Percentiles rank a stretch among this genome's conserved stretches.
Conservation (phyloP, 768 basidiomycete species). For the Leccinum ochraceum region DNA sequence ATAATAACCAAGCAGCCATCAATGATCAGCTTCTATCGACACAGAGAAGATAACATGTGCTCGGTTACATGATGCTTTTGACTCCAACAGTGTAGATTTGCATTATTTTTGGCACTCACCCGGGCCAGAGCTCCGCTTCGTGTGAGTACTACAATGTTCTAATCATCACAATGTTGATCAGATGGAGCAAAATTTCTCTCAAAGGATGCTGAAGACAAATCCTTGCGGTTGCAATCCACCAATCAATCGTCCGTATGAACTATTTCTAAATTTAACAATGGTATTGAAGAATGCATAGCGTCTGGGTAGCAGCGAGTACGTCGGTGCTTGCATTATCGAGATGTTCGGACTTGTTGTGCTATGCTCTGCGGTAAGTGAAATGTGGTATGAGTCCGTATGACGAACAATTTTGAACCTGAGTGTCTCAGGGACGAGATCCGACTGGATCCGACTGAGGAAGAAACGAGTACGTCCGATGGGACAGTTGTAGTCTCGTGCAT, state of each 20-base stretch:
- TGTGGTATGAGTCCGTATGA: neutral
- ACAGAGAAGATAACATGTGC: slow-evolving; percentile 68
- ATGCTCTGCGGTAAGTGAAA: slow-evolving; percentile 64
- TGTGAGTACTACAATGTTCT: slow-evolving; percentile 47
- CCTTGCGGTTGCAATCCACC: slow-evolving; percentile 56
- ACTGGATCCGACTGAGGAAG: slow-evolving; percentile 80
- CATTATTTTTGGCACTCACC: slow-evolving; percentile 73
- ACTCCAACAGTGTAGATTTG: slow-evolving; percentile 50
- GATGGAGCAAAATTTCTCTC: slow-evolving; percentile 32
- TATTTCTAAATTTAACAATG: slow-evolving; percentile 43
- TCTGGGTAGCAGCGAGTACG: slow-evolving; percentile 86
- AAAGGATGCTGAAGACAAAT: slow-evolving; percentile 51
- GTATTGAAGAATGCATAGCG: slow-evolving; percentile 79
- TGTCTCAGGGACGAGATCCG: slow-evolving; percentile 52
- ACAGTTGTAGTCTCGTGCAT: slow-evolving; percentile 79
- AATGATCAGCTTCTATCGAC: no score
- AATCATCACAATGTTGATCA: neutral
- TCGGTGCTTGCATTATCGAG: slow-evolving; percentile 60
- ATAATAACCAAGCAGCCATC: neutral
- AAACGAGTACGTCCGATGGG: slow-evolving; percentile 56
- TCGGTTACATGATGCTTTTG: slow-evolving; percentile 2
- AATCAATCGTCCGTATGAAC: slow-evolving; percentile 52
- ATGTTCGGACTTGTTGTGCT: slow-evolving; percentile 86
- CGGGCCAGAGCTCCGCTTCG: slow-evolving; percentile 70
- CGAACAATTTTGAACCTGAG: slow-evolving; percentile 5